Conservation (phyloP, 2,329 filamentous ascomycete species). For the Calonectria pteridis region DNA sequence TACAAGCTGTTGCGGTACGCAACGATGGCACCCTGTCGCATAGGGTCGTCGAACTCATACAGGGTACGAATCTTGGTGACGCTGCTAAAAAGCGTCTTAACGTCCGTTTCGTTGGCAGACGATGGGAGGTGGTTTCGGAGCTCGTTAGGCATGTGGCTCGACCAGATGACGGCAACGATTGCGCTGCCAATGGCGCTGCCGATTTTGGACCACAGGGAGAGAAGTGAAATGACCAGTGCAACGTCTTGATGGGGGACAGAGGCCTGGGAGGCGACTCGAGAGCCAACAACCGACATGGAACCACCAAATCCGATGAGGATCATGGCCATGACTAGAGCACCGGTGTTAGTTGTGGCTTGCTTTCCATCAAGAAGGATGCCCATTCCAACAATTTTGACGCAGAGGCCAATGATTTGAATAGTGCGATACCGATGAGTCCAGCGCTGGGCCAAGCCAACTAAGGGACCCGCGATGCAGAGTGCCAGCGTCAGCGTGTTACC, state of each 20-base stretch:
- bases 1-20: constrained; percentile 51
- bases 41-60: constrained; percentile 48
- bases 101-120: constrained; percentile 33
- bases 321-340: constrained; percentile 46
- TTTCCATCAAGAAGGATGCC: constrained; percentile 48
- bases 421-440: constrained; percentile 54
- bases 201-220: constrained; percentile 53
- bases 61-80: constrained; percentile 48
- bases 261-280: constrained; percentile 52
- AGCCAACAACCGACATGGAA: constrained; percentile 52
- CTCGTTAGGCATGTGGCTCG: constrained; percentile 45
- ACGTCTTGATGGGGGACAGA: constrained; percentile 55
- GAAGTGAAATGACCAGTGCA: constrained; percentile 48
- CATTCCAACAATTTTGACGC: constrained; percentile 52
- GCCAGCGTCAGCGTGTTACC: constrained; percentile 50
- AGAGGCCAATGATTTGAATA: constrained; percentile 51
- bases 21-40: constrained; percentile 49
- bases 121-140: constrained; percentile 41
- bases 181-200: constrained; percentile 52
- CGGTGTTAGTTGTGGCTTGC: constrained; percentile 44
- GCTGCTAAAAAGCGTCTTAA: constrained; percentile 48
- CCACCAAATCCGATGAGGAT: constrained; percentile 51
- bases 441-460: constrained; percentile 49
- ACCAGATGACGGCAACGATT: constrained; percentile 53
- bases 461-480: constrained; percentile 49